phyloP scores from a whole-genome alignment of 768 basidiomycete species.

The Trametes cubensis region DNA sequence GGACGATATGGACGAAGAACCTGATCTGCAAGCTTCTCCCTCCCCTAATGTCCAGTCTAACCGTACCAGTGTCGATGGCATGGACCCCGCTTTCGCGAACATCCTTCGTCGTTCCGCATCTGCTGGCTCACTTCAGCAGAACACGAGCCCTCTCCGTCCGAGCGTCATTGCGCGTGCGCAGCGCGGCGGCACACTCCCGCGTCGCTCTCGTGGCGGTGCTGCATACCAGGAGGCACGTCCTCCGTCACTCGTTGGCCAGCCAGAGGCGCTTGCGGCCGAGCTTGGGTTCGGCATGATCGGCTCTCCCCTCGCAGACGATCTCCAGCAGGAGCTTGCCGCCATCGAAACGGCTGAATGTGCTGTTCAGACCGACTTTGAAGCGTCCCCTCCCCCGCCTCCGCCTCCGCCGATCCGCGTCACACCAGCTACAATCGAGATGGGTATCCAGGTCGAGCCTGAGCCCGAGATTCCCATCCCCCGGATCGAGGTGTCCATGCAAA shows the following conservation, averaged over 20 bases:
- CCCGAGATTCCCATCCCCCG: conserved; percentile 24
- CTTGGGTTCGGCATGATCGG: conserved; percentile 51
- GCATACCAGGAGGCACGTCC: conserved; percentile 73
- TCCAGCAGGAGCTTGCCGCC: conserved; percentile 38
- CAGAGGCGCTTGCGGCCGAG: conserved; percentile 65
- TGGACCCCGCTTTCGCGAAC: conserved; percentile 86
- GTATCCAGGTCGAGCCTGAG: conserved; percentile 38
- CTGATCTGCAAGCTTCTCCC: conserved; percentile 39
- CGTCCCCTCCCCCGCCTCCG: conserved; percentile 29
- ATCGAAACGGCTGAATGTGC: conserved; percentile 60
- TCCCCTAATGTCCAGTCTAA: conserved; percentile 53
- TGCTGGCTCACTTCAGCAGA: conserved; percentile 44
- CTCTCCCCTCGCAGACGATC: conserved; percentile 42
- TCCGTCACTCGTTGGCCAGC: conserved; percentile 68
- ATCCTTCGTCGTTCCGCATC: conserved; percentile 62
- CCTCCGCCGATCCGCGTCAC: conserved; percentile 33
- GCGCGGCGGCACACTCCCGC: conserved; percentile 52
- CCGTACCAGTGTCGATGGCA: conserved; percentile 76
- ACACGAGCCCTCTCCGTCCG: conserved; percentile 64
- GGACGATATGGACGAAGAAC: conserved; percentile 49
- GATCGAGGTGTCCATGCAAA: conserved; percentile 37
- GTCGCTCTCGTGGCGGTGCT: conserved; percentile 65
- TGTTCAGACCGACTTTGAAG: conserved; percentile 67
- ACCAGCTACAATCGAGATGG: conserved; percentile 36
- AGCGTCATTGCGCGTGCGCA: conserved; percentile 52